These are phyloP conservation scores for Nicotiana sylvestris DNA, from an alignment of 257 asterid genomes.

Conservation along the genomic window DNA sequence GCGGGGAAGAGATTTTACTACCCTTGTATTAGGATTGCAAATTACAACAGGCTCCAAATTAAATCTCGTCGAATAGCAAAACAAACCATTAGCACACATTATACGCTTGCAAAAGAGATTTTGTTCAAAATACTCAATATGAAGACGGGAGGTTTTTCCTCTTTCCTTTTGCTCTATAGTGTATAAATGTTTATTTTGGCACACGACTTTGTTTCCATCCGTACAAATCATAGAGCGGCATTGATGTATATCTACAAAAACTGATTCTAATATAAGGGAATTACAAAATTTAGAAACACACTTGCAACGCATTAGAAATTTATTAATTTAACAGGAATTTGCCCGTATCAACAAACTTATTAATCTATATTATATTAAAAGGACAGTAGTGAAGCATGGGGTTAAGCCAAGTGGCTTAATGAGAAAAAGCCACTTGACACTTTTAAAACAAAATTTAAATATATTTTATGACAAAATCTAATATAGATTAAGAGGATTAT, in stretches of 20 bases:
- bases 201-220: not conserved
- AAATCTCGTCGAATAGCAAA: not conserved
- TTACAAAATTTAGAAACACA: not conserved
- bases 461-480: too few relatives aligned
- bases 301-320: not conserved
- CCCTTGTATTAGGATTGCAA: not conserved
- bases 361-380: too few relatives aligned
- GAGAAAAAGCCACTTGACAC: too few relatives aligned
- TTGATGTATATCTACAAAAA: not conserved
- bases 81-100: not conserved
- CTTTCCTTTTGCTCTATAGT: not conserved
- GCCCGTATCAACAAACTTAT: too few relatives aligned
- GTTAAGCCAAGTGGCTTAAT: too few relatives aligned
- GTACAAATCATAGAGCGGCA: not conserved
- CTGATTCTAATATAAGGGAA: not conserved
- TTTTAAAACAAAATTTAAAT: too few relatives aligned
- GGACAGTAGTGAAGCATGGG: too few relatives aligned
- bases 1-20: not conserved
- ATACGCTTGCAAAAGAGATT: not conserved
- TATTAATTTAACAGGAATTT: not conserved
- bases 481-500: too few relatives aligned
- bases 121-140: not conserved
- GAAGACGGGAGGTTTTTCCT: not conserved
- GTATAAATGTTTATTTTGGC: too few relatives aligned
- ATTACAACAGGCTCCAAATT: not conserved